phyloP scores from a whole-genome alignment of 106 monocot genomes.

The Vanilla planifolia region DNA sequence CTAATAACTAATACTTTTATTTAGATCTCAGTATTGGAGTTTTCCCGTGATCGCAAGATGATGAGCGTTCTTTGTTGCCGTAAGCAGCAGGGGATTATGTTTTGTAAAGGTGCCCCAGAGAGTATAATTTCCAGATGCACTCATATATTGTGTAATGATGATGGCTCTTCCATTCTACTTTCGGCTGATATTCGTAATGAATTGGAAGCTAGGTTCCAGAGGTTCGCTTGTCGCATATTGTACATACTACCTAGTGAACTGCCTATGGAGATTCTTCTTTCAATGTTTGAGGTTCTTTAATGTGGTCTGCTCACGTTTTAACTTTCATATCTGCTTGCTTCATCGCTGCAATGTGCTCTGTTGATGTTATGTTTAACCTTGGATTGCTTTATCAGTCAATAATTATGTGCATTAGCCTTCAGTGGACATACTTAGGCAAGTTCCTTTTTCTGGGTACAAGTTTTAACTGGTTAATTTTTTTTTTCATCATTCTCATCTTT shows the following conservation, averaged over 20 bases:
- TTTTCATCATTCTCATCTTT: too few species aligned
- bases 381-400: not conserved
- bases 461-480: not conserved
- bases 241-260: too few species aligned
- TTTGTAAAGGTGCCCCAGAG: conserved; percentile 98
- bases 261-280: too few species aligned
- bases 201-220: conserved; percentile 77
- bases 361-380: not conserved
- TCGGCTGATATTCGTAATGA: conserved; percentile 82
- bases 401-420: not conserved
- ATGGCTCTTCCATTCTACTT: conserved; percentile 93
- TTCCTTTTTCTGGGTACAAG: not conserved
- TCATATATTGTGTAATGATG: conserved; percentile 95
- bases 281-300: not conserved
- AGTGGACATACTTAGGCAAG: not conserved
- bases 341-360: not conserved
- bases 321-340: not conserved
- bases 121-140: conserved; percentile 89
- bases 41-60: conserved; percentile 98
- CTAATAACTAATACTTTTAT: conserved; percentile 2
- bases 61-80: conserved; percentile 97
- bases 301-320: too few species aligned
- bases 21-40: conserved; percentile 80
- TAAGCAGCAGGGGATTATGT: conserved; percentile 98
- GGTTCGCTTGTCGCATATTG: conserved; percentile 52